These are phyloP conservation scores for Cladosporium colombiae DNA, from an alignment of 2,329 filamentous ascomycete species.

Conservation along the genomic window DNA sequence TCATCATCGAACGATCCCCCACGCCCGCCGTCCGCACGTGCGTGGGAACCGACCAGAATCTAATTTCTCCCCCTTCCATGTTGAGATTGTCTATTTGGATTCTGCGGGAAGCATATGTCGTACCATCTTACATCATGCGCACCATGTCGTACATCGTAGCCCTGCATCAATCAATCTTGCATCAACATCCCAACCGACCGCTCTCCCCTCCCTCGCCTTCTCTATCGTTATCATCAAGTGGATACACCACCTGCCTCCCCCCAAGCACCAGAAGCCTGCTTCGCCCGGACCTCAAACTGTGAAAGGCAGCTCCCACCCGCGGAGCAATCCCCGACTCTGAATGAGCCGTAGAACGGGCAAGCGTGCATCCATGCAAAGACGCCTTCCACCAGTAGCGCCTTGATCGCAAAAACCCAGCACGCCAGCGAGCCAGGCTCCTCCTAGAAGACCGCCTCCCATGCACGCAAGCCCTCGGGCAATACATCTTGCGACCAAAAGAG, in stretches of 20 bases:
- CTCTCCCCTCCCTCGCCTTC: background rate
- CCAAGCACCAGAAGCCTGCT: background rate
- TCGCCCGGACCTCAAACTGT: background rate
- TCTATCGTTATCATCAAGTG: background rate
- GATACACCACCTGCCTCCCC: background rate
- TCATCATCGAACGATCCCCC: constrained; percentile 12
- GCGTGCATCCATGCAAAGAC: constrained; percentile 8
- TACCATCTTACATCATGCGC: constrained; percentile 10
- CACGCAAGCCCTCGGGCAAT: background rate
- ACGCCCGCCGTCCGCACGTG: constrained; percentile 1
- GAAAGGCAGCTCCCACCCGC: background rate
- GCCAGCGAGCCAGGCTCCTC: background rate
- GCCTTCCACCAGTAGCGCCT: constrained; percentile 9
- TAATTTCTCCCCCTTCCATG: constrained; percentile 1
- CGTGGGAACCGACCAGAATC: background rate
- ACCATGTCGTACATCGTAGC: background rate
- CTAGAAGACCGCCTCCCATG: background rate
- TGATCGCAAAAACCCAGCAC: background rate
- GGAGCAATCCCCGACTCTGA: background rate
- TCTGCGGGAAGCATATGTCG: background rate
- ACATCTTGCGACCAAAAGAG: constrained; percentile 1
- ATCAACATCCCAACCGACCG: background rate
- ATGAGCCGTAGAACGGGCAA: constrained; percentile 11
- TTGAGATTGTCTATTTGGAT: background rate
- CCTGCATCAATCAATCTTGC: background rate